phyloP scores from a whole-genome alignment of 2,329 filamentous ascomycete species.

The Cadophora luteo-olivacea region DNA sequence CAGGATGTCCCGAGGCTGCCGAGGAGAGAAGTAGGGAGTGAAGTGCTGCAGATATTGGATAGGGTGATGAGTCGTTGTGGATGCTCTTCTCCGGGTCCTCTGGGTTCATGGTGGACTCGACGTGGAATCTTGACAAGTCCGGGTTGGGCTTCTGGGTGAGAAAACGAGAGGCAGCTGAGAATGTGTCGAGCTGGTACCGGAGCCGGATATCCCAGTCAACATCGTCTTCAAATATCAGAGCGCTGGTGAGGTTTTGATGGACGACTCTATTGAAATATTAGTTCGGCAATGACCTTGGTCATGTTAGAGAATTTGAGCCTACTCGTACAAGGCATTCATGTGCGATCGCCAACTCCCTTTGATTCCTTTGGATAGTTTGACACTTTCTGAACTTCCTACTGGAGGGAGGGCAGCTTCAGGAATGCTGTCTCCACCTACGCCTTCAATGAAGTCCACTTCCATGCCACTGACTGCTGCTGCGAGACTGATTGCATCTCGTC shows the following conservation, averaged over 20 bases:
- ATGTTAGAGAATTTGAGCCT: conserved; percentile 1
- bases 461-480: conserved; percentile 30
- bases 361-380: conserved; percentile 31
- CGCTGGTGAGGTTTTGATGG: conserved; percentile 44
- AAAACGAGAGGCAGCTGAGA: conserved; percentile 27
- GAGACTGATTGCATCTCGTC: conserved; percentile 32
- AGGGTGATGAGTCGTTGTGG: conserved; percentile 27
- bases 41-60: conserved; percentile 23
- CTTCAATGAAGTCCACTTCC: conserved; percentile 31
- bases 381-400: conserved; percentile 23
- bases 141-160: conserved; percentile 11
- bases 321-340: conserved; percentile 32
- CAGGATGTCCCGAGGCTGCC: neutral
- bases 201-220: conserved; percentile 52
- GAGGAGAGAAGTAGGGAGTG: conserved; percentile 24
- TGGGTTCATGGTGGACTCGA: conserved; percentile 20
- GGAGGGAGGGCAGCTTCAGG: conserved; percentile 30
- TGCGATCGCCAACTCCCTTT: conserved; percentile 34
- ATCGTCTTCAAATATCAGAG: conserved; percentile 53
- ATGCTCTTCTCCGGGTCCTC: conserved; percentile 38
- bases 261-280: conserved; percentile 35
- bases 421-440: conserved; percentile 28
- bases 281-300: conserved; percentile 19
- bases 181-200: conserved; percentile 25
- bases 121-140: conserved; percentile 17